Base-by-base conservation (phyloP, 768 basidiomycete species). In the Agaricus sinodeliciosus region DNA sequence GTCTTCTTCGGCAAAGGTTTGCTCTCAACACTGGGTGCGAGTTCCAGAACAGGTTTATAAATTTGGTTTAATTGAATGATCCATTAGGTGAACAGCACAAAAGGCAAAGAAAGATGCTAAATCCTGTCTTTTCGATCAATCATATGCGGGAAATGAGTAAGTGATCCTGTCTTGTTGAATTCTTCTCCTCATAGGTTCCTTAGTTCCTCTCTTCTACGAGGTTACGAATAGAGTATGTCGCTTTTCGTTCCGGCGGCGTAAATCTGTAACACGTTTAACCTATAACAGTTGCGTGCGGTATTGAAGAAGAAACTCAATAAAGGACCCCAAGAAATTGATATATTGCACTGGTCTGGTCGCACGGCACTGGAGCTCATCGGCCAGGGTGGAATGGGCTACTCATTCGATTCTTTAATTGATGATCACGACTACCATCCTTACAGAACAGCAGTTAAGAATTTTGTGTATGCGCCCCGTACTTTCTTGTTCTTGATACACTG, bases 121-220 rank as follows among this genome's bases (percentile, higher is more conserved):
- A 68, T 49, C 71, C 71, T 1, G 64, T 70, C 5, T 72, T 72
- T 52, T 66, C 68, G 4, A 55, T 58, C 13, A 59, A 58, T 0
- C 67, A 71, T 54, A 60, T 72, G 61, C 66, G 69, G 11, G 45
- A 64, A 15, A 68, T 73, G 67, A 61, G 72, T 71, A 49, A 34
- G 57, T 3, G 5, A 22, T 13, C 28, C 31, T 15, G n/a, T 43
- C 12, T 52, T 27, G 6, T 31, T 22, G 18, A 4, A 7, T 26
- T 9, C n/a, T 2, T 3, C 13, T 16, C 7, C 49, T 54, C 43
- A 27, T 28, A 3, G 3, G 9, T 31, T 28, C 9, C 8, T 22
- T 35, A 72, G 71, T 68, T n/a, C 70, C 71, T 3, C 64, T 64
- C 0, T 73, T 73, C 60, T 68, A 67, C 43, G 57, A 61, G n/a